Evolutionary conservation across 176 grass and related monocot species (phyloP).

Genomic region (Triticum turgidum): DNA sequence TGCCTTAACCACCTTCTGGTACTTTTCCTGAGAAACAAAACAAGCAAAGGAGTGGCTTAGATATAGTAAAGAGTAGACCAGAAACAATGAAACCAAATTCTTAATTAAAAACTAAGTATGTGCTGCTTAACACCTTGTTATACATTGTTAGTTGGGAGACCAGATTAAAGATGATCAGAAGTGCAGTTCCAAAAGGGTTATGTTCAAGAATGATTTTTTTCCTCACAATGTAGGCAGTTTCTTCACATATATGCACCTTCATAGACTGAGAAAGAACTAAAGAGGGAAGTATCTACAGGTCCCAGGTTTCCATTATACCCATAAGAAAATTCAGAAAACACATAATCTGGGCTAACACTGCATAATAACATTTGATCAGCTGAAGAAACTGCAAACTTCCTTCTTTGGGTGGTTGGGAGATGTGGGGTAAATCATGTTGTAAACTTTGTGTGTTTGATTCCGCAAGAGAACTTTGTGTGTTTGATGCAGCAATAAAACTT

Average conservation of each 20-base stretch:
- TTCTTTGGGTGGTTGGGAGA: not conserved
- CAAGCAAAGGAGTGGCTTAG: not conserved
- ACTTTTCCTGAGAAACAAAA: conserved; percentile 49
- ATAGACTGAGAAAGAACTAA: not conserved
- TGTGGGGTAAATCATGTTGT: not conserved
- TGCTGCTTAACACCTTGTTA: not conserved
- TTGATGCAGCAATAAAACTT: not conserved
- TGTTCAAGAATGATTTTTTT: not conserved
- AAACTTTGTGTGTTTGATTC: not conserved
- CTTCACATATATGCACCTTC: not conserved
- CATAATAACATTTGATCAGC: not conserved
- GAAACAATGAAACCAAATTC: not conserved
- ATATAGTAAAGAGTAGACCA: not conserved
- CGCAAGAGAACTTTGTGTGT: not conserved
- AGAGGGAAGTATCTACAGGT: not conserved
- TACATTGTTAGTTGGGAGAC: not conserved
- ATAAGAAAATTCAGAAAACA: conserved; percentile 10
- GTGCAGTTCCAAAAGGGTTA: not conserved
- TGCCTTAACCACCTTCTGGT: conserved; percentile 23
- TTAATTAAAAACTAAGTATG: not conserved
- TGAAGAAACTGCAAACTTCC: not conserved
- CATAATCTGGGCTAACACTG: not conserved
- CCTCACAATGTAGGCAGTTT: not conserved
- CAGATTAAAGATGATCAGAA: not conserved
- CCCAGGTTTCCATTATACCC: not conserved